Evolutionary conservation across 108 stramenopile species (phyloP).

Genomic region (Stephanodiscus triporus): DNA sequence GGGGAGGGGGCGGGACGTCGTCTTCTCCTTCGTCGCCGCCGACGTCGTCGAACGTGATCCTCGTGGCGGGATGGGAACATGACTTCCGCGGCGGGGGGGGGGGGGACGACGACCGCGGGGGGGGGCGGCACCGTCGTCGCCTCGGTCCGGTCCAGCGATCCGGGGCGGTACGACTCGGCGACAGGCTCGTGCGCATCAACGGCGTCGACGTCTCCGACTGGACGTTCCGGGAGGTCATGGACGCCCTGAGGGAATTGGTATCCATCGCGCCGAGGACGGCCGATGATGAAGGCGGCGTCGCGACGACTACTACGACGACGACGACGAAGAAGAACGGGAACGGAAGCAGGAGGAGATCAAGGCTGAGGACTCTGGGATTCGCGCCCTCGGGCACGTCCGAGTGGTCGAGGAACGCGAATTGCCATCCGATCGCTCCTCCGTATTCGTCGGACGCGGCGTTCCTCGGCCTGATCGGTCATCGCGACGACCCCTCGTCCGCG

Average conservation of each 20-base stretch:
- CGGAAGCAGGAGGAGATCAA: not conserved
- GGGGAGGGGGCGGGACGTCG: constrained; percentile 10
- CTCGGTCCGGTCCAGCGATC: constrained; percentile 53
- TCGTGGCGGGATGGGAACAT: constrained; percentile 52
- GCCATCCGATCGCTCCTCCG: not conserved
- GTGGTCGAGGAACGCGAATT: constrained; percentile 24
- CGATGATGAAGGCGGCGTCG: not conserved
- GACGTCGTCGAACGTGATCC: constrained; percentile 18
- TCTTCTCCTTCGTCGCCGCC: not conserved
- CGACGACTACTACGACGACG: not conserved
- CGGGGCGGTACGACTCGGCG: constrained; percentile 48
- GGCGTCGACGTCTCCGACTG: constrained; percentile 37
- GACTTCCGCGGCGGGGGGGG: not conserved
- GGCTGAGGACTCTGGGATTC: constrained; percentile 40
- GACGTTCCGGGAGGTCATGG: constrained; percentile 55
- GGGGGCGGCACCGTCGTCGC: not conserved
- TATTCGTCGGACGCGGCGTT: constrained; percentile 10
- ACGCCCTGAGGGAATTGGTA: constrained; percentile 31
- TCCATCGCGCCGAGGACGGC: not conserved
- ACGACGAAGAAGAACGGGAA: too few species aligned
- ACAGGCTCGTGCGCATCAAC: constrained; percentile 50
- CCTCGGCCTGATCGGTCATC: not conserved
- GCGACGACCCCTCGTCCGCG: not conserved
- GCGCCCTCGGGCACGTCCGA: constrained; percentile 32
- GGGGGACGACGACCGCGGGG: too few species aligned